Evolutionary conservation across 495 filamentous ascomycete genomes (phyloP).

Genomic region (Talaromyces wortmannii): DNA sequence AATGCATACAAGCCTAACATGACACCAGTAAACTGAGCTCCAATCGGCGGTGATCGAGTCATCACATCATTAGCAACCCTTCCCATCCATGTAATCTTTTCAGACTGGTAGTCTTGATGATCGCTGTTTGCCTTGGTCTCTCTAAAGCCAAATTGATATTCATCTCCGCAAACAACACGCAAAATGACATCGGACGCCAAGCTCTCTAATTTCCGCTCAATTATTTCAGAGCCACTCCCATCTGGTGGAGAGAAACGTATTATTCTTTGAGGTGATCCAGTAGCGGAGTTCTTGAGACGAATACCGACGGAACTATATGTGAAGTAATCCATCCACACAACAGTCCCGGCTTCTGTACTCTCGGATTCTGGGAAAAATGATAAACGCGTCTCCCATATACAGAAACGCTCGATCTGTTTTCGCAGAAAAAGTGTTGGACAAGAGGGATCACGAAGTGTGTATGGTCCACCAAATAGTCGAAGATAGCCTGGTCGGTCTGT

Average conservation of each 20-base stretch:
- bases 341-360: slow-evolving; percentile 30
- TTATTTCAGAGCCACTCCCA: background rate
- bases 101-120: background rate
- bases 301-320: slow-evolving; percentile 30
- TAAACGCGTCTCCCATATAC: slow-evolving; percentile 26
- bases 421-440: slow-evolving; percentile 36
- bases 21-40: slow-evolving; percentile 31
- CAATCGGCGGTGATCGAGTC: slow-evolving; percentile 23
- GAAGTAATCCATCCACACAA: slow-evolving; percentile 35
- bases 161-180: slow-evolving; percentile 19
- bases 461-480: slow-evolving; percentile 32
- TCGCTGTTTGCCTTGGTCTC: background rate
- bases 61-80: slow-evolving; percentile 15
- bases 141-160: slow-evolving; percentile 21
- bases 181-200: slow-evolving; percentile 11
- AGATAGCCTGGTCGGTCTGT: slow-evolving; percentile 25
- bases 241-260: slow-evolving; percentile 17
- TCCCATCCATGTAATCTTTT: background rate
- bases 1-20: slow-evolving; percentile 40
- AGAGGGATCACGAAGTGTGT: slow-evolving; percentile 29
- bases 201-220: slow-evolving; percentile 7
- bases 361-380: slow-evolving; percentile 20
- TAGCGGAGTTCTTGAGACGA: slow-evolving; percentile 8
- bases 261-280: slow-evolving; percentile 4
- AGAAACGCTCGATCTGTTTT: slow-evolving; percentile 30